Conservation (phyloP, 441 rosid species). For the Arabidopsis hybrid region DNA sequence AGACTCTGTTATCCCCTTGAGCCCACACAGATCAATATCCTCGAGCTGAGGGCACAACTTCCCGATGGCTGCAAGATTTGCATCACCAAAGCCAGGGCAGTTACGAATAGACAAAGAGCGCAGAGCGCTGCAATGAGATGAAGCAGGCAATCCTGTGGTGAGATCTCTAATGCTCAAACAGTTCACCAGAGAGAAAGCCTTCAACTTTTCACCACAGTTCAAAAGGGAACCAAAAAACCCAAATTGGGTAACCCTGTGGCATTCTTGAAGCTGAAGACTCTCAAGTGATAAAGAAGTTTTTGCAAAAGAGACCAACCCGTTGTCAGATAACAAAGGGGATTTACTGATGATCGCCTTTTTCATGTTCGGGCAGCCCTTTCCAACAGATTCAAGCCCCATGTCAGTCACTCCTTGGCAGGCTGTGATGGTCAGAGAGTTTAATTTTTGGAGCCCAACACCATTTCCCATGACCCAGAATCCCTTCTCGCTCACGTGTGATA, state of each 20-base stretch:
- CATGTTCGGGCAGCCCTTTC: conserved; percentile 76
- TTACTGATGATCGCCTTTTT: conserved; percentile 64
- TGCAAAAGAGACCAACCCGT: conserved; percentile 76
- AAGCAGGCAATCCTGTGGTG: conserved; percentile 44
- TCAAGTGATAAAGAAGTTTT: conserved; percentile 71
- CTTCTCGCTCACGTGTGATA: conserved; percentile 74
- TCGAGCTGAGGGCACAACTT: conserved; percentile 78
- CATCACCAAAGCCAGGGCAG: conserved; percentile 92
- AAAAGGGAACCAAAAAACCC: conserved; percentile 81
- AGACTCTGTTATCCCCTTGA: conserved; percentile 75
- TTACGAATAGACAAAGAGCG: conserved; percentile 65
- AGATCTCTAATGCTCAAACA: conserved; percentile 84
- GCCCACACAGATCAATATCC: conserved; percentile 67
- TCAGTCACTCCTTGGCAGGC: conserved; percentile 84
- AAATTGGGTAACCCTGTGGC: conserved; percentile 84
- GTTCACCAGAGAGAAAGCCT: conserved; percentile 65
- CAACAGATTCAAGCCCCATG: conserved; percentile 73
- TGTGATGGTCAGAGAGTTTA: conserved; percentile 60
- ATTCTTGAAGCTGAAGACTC: conserved; percentile 80
- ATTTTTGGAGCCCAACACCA: conserved; percentile 73
- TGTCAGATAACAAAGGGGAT: conserved; percentile 75
- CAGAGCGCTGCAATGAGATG: conserved; percentile 58
- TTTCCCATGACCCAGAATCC: conserved; percentile 99
- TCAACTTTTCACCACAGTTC: conserved; percentile 74
- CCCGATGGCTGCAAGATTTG: conserved; percentile 66